A percentile compares a stretch with the other conserved stretches of the same genome.
phyloP scores from a whole-genome alignment of 2,329 filamentous ascomycete species.

The Calonectria henricotiae region DNA sequence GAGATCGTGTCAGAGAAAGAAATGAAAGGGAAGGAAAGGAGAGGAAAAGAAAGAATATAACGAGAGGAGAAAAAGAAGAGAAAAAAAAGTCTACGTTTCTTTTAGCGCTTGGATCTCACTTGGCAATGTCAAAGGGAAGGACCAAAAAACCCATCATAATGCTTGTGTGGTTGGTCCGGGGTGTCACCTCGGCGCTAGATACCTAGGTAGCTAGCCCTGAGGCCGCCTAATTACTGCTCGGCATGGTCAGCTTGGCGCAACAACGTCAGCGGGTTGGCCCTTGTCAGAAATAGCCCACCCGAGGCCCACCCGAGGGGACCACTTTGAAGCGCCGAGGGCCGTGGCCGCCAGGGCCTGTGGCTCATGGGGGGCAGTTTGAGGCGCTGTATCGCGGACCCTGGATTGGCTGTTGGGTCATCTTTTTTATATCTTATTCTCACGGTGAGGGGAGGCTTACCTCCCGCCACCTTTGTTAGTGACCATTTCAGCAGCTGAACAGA shows the following conservation, averaged over 20 bases:
- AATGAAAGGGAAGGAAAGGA: background rate
- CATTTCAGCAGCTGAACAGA: conserved; percentile 7
- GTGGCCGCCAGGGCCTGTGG: background rate
- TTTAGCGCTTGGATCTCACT: background rate
- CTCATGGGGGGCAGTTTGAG: conserved; percentile 1
- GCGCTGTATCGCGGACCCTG: background rate
- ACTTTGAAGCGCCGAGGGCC: background rate
- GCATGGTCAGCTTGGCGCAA: conserved; percentile 17
- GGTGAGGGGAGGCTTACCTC: conserved; percentile 21
- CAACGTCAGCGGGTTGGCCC: background rate
- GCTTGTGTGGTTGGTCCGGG: conserved; percentile 16
- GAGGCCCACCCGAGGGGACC: background rate
- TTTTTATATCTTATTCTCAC: conserved; percentile 8
- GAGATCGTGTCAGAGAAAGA: background rate
- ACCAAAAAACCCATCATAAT: background rate
- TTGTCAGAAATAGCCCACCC: conserved; percentile 2
- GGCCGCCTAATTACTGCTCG: conserved; percentile 19
- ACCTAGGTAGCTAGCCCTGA: background rate
- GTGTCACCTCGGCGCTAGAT: background rate
- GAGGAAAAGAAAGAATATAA: background rate
- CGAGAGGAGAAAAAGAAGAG: background rate
- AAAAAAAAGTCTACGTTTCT: background rate
- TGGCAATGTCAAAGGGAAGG: background rate
- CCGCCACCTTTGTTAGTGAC: background rate
- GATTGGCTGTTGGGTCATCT: background rate